A percentile compares a stretch with the other conserved stretches of the same genome.
Conservation (phyloP, 805 yeast species). For the Metschnikowia continentalis region DNA sequence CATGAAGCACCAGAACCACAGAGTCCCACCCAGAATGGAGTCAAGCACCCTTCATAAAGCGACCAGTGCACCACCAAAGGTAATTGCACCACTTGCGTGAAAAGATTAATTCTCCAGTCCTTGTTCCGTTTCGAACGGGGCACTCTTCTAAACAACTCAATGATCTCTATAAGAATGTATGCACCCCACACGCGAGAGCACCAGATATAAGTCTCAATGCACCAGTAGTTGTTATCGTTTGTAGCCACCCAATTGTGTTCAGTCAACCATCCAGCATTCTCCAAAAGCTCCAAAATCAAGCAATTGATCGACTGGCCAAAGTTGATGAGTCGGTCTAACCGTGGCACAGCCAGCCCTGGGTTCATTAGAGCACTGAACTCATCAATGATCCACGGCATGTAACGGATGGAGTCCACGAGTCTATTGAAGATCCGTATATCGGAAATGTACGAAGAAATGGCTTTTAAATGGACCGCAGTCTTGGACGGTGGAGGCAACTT, state of each 20-base stretch:
- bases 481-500: slow-evolving; percentile 9
- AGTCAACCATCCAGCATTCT: slow-evolving; percentile 44
- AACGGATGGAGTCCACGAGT: slow-evolving; percentile 38
- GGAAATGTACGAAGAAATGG: slow-evolving; percentile 33
- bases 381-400: slow-evolving; percentile 43
- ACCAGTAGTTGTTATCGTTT: slow-evolving; percentile 37
- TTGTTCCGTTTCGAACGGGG: slow-evolving; percentile 34
- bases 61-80: slow-evolving; percentile 46
- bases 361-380: slow-evolving; percentile 29
- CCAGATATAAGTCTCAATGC: slow-evolving; percentile 42
- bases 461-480: slow-evolving; percentile 34
- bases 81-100: slow-evolving; percentile 36
- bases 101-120: slow-evolving; percentile 33
- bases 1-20: slow-evolving; percentile 44
- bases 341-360: slow-evolving; percentile 24
- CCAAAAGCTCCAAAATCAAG: slow-evolving; percentile 36
- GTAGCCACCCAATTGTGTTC: slow-evolving; percentile 45
- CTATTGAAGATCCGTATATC: slow-evolving; percentile 42
- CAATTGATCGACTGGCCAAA: slow-evolving; percentile 39
- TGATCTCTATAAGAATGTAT: slow-evolving; percentile 35
- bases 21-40: slow-evolving; percentile 47
- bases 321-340: slow-evolving; percentile 31
- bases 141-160: slow-evolving; percentile 39
- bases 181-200: slow-evolving; percentile 44
- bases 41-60: slow-evolving; percentile 39